Conservation (phyloP, 129 eudicot species). For the Flaveria robusta region DNA sequence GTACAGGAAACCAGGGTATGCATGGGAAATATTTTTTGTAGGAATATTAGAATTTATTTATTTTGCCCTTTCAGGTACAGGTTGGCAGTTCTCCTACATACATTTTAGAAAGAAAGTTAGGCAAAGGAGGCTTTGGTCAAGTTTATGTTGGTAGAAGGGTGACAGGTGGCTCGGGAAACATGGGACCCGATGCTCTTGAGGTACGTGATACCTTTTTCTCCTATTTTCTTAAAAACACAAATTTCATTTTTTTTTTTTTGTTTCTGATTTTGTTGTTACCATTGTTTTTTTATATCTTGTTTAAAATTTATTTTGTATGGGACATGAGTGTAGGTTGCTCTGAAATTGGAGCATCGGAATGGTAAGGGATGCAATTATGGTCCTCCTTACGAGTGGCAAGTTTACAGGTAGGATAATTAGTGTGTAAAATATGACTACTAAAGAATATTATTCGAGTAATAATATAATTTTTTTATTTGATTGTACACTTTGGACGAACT, state of each 20-base stretch:
- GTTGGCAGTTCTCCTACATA: constrained; percentile 85
- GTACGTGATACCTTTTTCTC: constrained; percentile 29
- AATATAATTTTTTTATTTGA: neutral
- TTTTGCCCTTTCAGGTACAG: constrained; percentile 56
- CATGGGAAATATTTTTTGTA: neutral
- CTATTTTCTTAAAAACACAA: neutral
- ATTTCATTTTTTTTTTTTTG: neutral
- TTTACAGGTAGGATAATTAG: constrained; percentile 56
- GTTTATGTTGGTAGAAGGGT: constrained; percentile 84
- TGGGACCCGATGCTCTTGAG: constrained; percentile 75
- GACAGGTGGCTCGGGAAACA: constrained; percentile 49
- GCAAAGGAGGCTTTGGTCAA: constrained; percentile 97
- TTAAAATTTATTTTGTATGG: neutral
- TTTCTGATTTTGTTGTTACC: neutral
- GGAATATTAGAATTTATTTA: neutral
- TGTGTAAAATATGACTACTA: neutral
- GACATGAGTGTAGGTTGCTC: constrained; percentile 56
- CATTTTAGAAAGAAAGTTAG: constrained; percentile 72
- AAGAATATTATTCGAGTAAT: neutral
- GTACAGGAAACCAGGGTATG: neutral
- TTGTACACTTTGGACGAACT: neutral
- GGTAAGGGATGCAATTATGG: constrained; percentile 92
- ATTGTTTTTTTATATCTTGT: neutral
- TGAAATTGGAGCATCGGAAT: constrained; percentile 81
- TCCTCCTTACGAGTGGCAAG: constrained; percentile 94